Evolutionary conservation across 768 basidiomycete species (phyloP), one percentile per base, ranked within the genome.

Genomic region (Suillus plorans): DNA sequence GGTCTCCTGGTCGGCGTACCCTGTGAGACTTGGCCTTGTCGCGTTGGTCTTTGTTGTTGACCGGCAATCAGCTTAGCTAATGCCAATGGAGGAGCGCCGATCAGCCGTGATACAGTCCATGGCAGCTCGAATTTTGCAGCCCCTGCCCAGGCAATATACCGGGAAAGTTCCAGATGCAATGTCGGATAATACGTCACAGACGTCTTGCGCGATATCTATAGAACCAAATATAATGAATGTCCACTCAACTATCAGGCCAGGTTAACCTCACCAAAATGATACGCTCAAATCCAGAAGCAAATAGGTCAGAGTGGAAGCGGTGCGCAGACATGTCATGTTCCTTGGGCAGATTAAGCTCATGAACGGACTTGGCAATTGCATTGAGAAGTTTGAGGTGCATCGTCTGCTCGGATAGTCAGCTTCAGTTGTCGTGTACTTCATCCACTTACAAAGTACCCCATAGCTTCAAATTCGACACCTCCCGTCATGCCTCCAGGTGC

Each of bases 401-500:
- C 2, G 94, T 95, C 96, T 99, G 68, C 6, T 41, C 34, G 25
- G 34, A 31, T 28, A 8, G 69, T 9, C 50, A 60, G 22, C 52
- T 45, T 42, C 58, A 28, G 12, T 18, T 10, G 10, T 37, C 44
- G 49, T 44, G 49, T 22, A 36, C 18, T 41, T 44, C 25, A 12
- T 61, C n/a, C 50, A 80, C 92, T 68, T 70, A 99, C 97, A 71
- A 96, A 87, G 76, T 98, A 99, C 18, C 85, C 85, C 89, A 98
- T 97, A 5, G 97, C 97, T 78, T 99, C 97, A 72, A 90, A 96
- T 73, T 99, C 97, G 14, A 99, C 97, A 6, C 97, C 97, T 7
- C 97, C 97, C 0, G 97, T 98, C 89, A 99, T 98, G 18, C 97
- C 97, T 6, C 95, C 94, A 3, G 97, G 97, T 14, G 97, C 97